Percentiles rank a stretch among this genome's conserved stretches.
phyloP scores from a whole-genome alignment of 2,329 filamentous ascomycete genomes.

The Penicillium sp. region DNA sequence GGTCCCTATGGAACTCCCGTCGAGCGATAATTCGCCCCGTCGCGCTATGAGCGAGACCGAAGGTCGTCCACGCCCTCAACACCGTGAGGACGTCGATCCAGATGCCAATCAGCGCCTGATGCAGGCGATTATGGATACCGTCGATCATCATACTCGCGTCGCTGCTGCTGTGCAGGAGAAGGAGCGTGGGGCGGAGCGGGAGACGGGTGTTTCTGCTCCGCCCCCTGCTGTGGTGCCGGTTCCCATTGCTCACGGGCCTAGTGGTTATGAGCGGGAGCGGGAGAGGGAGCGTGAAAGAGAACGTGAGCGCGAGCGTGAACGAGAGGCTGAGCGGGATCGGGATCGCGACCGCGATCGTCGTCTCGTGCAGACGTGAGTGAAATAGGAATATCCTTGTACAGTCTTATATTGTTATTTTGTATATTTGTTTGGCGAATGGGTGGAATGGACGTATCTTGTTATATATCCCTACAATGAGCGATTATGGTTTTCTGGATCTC shows the following conservation, averaged over 20 bases:
- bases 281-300: slow-evolving; percentile 20
- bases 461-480: slow-evolving; percentile 12
- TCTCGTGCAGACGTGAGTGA: slow-evolving; percentile 25
- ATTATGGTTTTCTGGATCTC: neutral
- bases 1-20: slow-evolving; percentile 19
- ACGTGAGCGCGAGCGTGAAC: slow-evolving; percentile 17
- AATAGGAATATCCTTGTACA: slow-evolving; percentile 12
- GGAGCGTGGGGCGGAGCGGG: slow-evolving; percentile 26
- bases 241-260: neutral
- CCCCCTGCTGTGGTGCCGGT: neutral
- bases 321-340: slow-evolving; percentile 20
- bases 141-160: slow-evolving; percentile 40
- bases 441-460: slow-evolving; percentile 9
- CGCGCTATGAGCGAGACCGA: slow-evolving; percentile 43
- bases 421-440: slow-evolving; percentile 17
- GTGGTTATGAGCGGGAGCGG: neutral
- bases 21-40: slow-evolving; percentile 32
- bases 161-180: slow-evolving; percentile 36
- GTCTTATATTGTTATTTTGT: slow-evolving; percentile 8
- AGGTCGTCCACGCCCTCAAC: neutral
- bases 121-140: slow-evolving; percentile 46
- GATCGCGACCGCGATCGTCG: slow-evolving; percentile 34
- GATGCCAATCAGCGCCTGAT: slow-evolving; percentile 43
- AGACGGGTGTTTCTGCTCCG: slow-evolving; percentile 8
- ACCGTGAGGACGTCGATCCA: slow-evolving; percentile 36